Evolutionary conservation across 176 grass and related monocot genomes (phyloP).

Genomic region (Chrysopogon serrulatus): DNA sequence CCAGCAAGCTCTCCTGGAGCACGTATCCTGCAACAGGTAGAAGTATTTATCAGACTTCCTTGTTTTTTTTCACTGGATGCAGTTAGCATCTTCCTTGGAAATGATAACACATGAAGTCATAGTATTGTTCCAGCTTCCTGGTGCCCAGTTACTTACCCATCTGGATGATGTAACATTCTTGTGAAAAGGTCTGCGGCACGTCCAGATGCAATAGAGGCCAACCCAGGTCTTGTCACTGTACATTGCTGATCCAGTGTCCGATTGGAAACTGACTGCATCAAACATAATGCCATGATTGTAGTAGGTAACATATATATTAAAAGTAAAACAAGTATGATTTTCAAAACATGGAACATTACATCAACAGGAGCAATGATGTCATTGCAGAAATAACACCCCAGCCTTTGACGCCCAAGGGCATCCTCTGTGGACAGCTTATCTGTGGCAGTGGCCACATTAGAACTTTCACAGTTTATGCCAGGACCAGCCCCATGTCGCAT

Average conservation of each 20-base stretch:
- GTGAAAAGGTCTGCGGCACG: constrained; percentile 68
- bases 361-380: constrained; percentile 93
- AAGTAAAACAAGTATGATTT: background rate
- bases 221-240: constrained; percentile 92
- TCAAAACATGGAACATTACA: constrained; percentile 47
- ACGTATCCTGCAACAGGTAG: constrained; percentile 61
- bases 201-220: constrained; percentile 85
- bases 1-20: constrained; percentile 74
- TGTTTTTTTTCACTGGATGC: background rate
- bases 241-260: constrained; percentile 95
- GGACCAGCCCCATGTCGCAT: constrained; percentile 94
- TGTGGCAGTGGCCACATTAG: constrained; percentile 8
- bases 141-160: constrained; percentile 51
- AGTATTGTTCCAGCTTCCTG: background rate
- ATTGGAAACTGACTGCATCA: constrained; percentile 78
- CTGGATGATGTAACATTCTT: constrained; percentile 80
- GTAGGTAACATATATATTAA: background rate
- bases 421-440: constrained; percentile 32
- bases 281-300: constrained; percentile 7
- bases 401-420: constrained; percentile 43
- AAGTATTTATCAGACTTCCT: background rate
- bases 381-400: constrained; percentile 96
- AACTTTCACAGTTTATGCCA: constrained; percentile 32
- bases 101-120: background rate
- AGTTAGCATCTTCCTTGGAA: background rate